Conservation (phyloP, 371 early-diverging fungal genomes). For the Rhizopus delemar region DNA sequence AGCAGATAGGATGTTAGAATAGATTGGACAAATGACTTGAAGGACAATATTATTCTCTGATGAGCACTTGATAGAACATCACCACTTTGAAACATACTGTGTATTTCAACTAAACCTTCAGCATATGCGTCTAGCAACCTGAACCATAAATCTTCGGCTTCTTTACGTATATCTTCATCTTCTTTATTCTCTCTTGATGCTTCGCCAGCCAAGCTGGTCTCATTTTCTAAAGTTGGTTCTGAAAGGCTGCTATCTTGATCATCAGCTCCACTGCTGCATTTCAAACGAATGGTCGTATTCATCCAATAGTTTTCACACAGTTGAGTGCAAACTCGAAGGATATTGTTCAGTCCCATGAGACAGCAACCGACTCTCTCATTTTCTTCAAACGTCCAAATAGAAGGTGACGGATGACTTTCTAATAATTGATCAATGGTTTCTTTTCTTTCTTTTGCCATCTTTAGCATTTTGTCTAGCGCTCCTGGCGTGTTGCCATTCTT, state of each 20-base stretch:
- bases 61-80: constrained; percentile 27
- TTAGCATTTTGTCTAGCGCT: constrained; percentile 66
- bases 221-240: constrained; percentile 17
- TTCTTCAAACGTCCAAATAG: constrained; percentile 59
- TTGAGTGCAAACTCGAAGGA: constrained; percentile 61
- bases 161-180: constrained; percentile 29
- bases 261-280: neutral
- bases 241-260: constrained; percentile 18
- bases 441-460: constrained; percentile 60
- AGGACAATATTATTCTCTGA: constrained; percentile 53
- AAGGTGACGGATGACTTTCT: constrained; percentile 28
- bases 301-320: constrained; percentile 59
- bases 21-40: constrained; percentile 65
- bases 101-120: constrained; percentile 49
- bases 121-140: constrained; percentile 65
- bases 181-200: constrained; percentile 9
- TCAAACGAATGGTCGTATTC: constrained; percentile 7
- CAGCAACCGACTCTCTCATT: constrained; percentile 52
- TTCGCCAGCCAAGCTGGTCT: constrained; percentile 14
- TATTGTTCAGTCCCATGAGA: constrained; percentile 61
- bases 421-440: constrained; percentile 42
- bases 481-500: constrained; percentile 67
- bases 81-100: constrained; percentile 24
- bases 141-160: constrained; percentile 72
- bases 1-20: constrained; percentile 61